phyloP scores from a whole-genome alignment of 2,329 filamentous ascomycete genomes.

The Magnaporthiopsis incrustans region DNA sequence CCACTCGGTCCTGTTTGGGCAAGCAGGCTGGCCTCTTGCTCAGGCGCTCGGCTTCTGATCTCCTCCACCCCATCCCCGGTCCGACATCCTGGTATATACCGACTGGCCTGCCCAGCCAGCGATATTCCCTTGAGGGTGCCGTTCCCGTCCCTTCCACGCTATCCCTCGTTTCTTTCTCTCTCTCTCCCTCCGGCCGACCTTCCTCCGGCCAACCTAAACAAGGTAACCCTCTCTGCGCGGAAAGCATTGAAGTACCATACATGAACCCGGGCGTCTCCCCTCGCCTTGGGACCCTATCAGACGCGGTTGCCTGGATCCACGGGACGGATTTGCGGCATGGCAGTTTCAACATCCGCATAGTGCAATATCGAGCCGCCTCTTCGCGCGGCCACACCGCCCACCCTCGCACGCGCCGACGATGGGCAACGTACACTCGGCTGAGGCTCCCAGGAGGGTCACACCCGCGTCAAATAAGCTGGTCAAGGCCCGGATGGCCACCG shows the following conservation, averaged over 20 bases:
- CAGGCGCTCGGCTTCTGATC: no score
- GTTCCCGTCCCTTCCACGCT: no score
- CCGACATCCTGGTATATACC: no score
- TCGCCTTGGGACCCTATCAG: conserved; percentile 3
- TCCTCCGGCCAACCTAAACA: conserved; percentile 10
- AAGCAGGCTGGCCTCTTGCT: no score
- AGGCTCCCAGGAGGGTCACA: conserved; percentile 28
- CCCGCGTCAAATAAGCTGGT: conserved; percentile 38
- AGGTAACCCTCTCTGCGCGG: no score
- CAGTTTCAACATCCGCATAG: conserved; percentile 29
- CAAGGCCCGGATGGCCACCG: conserved; percentile 37
- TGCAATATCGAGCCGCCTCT: conserved; percentile 21
- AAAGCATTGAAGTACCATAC: conserved; percentile 13
- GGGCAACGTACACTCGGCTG: conserved; percentile 16
- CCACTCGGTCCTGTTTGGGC: no score
- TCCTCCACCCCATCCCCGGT: no score
- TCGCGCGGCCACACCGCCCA: not conserved
- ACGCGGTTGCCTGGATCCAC: conserved; percentile 11
- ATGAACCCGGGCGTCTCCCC: conserved; percentile 17
- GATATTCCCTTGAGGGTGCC: no score
- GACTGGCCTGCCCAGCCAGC: no score
- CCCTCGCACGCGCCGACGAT: not conserved
- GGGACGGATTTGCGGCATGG: conserved; percentile 29
- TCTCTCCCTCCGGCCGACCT: conserved; percentile 10
- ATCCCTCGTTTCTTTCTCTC: not conserved